Conservation (phyloP, 805 yeast species). For the Saturnispora zaruensis region DNA sequence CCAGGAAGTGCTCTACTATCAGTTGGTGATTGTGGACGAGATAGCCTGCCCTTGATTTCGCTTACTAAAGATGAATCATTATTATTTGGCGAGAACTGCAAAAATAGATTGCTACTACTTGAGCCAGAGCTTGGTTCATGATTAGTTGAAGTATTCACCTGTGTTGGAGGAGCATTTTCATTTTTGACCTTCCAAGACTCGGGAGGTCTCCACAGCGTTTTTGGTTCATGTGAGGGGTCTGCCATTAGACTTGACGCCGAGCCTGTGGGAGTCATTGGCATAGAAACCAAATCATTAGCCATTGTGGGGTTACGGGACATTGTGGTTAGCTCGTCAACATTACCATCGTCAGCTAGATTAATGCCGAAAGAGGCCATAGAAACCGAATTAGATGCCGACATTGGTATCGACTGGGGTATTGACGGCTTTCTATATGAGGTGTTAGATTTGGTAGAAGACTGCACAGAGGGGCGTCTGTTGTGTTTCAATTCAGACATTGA, state of each 20-base stretch:
- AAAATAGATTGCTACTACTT: background rate
- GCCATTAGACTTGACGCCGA: slow-evolving; percentile 18
- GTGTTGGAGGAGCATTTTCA: slow-evolving; percentile 12
- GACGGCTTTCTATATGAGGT: background rate
- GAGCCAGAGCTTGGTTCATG: slow-evolving; percentile 1
- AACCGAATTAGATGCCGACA: slow-evolving; percentile 11
- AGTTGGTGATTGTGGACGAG: slow-evolving; percentile 8
- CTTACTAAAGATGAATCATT: background rate
- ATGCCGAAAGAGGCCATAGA: slow-evolving; percentile 18
- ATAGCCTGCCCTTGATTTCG: slow-evolving; percentile 5
- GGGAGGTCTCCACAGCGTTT: slow-evolving; percentile 43
- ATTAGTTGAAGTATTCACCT: background rate
- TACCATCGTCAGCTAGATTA: slow-evolving; percentile 20
- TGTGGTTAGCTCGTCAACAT: slow-evolving; percentile 7
- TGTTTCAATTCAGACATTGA: slow-evolving; percentile 4
- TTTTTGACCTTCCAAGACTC: slow-evolving; percentile 53
- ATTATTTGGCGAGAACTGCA: background rate
- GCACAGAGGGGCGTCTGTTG: slow-evolving; percentile 4
- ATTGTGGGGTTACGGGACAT: background rate
- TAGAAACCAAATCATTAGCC: slow-evolving; percentile 13
- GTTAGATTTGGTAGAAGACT: background rate
- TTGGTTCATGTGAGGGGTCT: slow-evolving; percentile 3
- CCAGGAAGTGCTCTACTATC: background rate
- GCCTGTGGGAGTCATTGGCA: slow-evolving; percentile 15
- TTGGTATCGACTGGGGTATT: slow-evolving; percentile 11